phyloP scores from a whole-genome alignment of 2,329 filamentous ascomycete genomes.

The Aspergillus texensis region DNA sequence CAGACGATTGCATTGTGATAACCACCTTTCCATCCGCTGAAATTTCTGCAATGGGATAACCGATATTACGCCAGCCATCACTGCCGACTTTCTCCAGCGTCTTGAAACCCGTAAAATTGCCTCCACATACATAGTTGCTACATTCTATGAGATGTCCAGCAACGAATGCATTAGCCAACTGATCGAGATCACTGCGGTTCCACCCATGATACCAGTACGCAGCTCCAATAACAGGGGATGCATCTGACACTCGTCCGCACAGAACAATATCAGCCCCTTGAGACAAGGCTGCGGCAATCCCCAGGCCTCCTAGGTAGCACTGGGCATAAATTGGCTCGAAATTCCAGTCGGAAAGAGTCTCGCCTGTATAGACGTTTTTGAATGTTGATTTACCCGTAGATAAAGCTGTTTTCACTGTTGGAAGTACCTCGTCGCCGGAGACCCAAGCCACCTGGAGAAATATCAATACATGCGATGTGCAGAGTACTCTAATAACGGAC shows the following conservation, averaged over 20 bases:
- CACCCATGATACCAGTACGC: slow-evolving; percentile 49
- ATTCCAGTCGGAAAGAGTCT: slow-evolving; percentile 37
- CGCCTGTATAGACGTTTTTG: slow-evolving; percentile 45
- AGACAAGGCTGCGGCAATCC: slow-evolving; percentile 42
- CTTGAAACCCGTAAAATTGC: slow-evolving; percentile 50
- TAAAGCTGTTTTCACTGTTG: slow-evolving; percentile 35
- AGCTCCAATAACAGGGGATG: slow-evolving; percentile 47
- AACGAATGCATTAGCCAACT: slow-evolving; percentile 44
- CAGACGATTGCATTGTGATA: slow-evolving; percentile 48
- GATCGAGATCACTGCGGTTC: slow-evolving; percentile 38
- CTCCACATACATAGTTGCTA: slow-evolving; percentile 47
- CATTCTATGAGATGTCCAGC: slow-evolving; percentile 45
- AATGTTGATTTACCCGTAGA: slow-evolving; percentile 38
- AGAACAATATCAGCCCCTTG: slow-evolving; percentile 50
- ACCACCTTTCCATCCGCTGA: slow-evolving; percentile 42
- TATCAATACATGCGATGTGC: slow-evolving; percentile 5
- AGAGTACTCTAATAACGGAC: not conserved
- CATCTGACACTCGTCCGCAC: slow-evolving; percentile 49
- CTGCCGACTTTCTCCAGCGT: slow-evolving; percentile 27
- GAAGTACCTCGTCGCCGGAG: slow-evolving; percentile 50
- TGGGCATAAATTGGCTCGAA: slow-evolving; percentile 35
- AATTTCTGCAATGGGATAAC: slow-evolving; percentile 52
- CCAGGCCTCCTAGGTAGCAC: slow-evolving; percentile 44
- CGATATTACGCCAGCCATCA: slow-evolving; percentile 48
- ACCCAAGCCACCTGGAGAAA: slow-evolving; percentile 49